These are phyloP conservation scores for Puccinia triticina DNA, from an alignment of 1,284 basidiomycete species.

Conservation along the genomic window DNA sequence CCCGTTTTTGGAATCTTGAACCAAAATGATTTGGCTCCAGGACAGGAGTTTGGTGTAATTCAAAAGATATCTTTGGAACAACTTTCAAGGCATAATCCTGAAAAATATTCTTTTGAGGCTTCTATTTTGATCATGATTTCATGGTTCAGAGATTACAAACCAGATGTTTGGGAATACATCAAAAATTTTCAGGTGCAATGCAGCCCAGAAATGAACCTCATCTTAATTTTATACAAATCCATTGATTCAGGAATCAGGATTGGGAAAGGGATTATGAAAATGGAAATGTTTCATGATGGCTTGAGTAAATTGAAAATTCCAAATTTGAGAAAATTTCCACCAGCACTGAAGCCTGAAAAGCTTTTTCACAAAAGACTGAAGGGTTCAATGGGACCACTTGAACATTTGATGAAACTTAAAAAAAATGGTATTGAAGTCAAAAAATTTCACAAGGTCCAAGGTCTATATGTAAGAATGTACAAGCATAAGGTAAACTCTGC, in stretches of 20 bases:
- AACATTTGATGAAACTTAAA: neutral
- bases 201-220: neutral
- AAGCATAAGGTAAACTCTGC: no score
- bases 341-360: neutral
- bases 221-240: neutral
- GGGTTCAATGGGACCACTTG: neutral
- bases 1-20: neutral
- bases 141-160: neutral
- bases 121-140: neutral
- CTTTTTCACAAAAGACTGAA: neutral
- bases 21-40: neutral
- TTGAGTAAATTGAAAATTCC: neutral
- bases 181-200: neutral
- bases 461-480: no score
- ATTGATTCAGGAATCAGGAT: neutral
- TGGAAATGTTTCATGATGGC: neutral
- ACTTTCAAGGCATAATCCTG: neutral
- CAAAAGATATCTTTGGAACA: conserved; percentile 3
- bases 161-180: neutral
- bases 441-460: no score
- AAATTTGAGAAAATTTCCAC: neutral
- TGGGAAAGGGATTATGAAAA: neutral
- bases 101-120: neutral
- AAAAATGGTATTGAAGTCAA: no score
- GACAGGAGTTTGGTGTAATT: neutral